These are phyloP conservation scores for Solanum clarkiae DNA, from an alignment of 257 asterid species.

Conservation along the genomic window DNA sequence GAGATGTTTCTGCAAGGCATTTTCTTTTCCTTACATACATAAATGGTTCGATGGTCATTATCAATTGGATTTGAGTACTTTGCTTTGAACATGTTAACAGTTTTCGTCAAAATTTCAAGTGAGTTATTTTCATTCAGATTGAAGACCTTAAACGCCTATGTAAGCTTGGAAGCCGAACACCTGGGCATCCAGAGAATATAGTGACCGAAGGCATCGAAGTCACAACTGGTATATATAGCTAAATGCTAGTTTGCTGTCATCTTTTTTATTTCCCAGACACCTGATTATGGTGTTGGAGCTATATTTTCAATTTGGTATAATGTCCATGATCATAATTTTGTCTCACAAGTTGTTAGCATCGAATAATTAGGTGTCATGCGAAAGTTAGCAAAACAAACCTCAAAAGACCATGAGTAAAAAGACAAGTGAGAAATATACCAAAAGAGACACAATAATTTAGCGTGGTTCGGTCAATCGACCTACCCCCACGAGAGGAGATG, in stretches of 20 bases:
- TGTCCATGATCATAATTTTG: neutral
- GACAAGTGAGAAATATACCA: no score
- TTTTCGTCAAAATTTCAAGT: neutral
- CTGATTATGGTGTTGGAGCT: neutral
- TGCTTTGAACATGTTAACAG: neutral
- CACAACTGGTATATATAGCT: constrained; percentile 35
- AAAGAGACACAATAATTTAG: no score
- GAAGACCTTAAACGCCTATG: constrained; percentile 32
- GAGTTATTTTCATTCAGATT: constrained; percentile 11
- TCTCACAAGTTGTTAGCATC: no score
- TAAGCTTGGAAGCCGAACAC: constrained; percentile 34
- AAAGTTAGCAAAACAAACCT: no score
- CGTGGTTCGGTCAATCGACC: no score
- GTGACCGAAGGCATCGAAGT: constrained; percentile 40
- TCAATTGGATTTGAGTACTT: neutral
- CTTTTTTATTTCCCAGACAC: neutral
- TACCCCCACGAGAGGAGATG: no score
- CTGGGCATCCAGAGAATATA: constrained; percentile 45
- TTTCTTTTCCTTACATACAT: neutral
- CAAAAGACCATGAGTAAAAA: no score
- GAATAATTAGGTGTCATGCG: no score
- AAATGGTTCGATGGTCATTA: neutral
- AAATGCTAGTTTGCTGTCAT: neutral
- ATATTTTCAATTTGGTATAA: neutral
- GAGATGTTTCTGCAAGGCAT: neutral